Evolutionary conservation across 176 grass and related monocot species (phyloP).

Genomic region (Leersia perrieri): DNA sequence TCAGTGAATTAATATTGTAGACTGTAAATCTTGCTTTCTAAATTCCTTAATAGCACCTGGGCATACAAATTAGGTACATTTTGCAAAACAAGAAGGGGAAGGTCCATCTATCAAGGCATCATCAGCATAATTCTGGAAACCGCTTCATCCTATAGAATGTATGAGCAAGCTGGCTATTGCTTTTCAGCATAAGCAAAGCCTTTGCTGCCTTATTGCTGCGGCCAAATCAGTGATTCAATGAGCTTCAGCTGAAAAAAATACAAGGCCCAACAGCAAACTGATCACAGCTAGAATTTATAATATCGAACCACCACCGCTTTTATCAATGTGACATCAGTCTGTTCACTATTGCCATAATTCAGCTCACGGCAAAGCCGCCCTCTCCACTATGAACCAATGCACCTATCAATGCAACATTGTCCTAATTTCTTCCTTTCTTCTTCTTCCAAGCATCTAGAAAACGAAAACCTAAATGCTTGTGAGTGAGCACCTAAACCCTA

Average conservation of each 20-base stretch:
- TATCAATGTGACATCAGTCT: background rate
- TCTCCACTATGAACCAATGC: background rate
- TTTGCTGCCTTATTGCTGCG: too few relatives aligned
- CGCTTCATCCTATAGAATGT: background rate
- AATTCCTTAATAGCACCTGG: background rate
- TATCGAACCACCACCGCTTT: background rate
- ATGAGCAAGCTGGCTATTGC: too few relatives aligned
- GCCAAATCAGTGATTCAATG: too few relatives aligned
- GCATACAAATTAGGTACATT: background rate
- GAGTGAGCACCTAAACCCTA: background rate
- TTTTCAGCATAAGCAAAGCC: too few relatives aligned
- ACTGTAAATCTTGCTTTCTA: background rate
- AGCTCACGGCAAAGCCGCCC: background rate
- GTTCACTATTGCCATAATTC: background rate
- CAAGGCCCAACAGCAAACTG: too few relatives aligned
- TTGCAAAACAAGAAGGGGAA: background rate
- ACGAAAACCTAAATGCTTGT: background rate
- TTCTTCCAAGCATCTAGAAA: conserved; percentile 1
- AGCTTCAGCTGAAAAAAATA: too few relatives aligned
- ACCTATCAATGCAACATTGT: background rate
- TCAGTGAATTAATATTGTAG: background rate
- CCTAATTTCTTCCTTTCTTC: background rate
- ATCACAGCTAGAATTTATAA: background rate
- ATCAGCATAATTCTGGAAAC: background rate
- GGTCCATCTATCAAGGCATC: background rate